Conservation (phyloP, 1,139 yeast species). For the Pichiaceae sp. region DNA sequence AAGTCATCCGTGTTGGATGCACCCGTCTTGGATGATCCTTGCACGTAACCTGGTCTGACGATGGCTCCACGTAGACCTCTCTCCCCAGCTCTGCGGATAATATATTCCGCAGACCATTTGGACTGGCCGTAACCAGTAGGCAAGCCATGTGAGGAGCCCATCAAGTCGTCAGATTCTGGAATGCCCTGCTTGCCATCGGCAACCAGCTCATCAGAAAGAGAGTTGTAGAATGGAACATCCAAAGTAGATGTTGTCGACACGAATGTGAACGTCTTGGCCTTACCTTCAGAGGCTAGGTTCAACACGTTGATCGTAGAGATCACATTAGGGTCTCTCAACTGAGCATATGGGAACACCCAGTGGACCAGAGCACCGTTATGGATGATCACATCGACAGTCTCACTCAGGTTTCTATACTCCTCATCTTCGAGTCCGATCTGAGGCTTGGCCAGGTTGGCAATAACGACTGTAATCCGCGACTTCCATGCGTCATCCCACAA, state of each 20-base stretch:
- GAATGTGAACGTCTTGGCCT: slow-evolving; percentile 78
- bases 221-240: slow-evolving; percentile 75
- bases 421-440: slow-evolving; percentile 61
- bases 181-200: slow-evolving; percentile 65
- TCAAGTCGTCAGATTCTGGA: slow-evolving; percentile 71
- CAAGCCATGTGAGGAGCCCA: slow-evolving; percentile 73
- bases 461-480: slow-evolving; percentile 54
- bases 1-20: slow-evolving; percentile 94
- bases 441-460: slow-evolving; percentile 71
- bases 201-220: slow-evolving; percentile 62
- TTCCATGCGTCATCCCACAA: slow-evolving; percentile 67
- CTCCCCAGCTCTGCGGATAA: slow-evolving; percentile 80
- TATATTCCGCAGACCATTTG: slow-evolving; percentile 93
- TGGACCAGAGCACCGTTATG: slow-evolving; percentile 98
- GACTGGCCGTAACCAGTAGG: slow-evolving; percentile 96
- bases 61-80: slow-evolving; percentile 83
- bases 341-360: slow-evolving; percentile 95
- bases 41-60: slow-evolving; percentile 92
- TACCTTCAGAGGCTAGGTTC: slow-evolving; percentile 69
- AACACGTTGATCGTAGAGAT: slow-evolving; percentile 78
- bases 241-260: slow-evolving; percentile 93
- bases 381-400: slow-evolving; percentile 67
- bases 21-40: slow-evolving; percentile 80
- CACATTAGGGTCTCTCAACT: slow-evolving; percentile 89
- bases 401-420: slow-evolving; percentile 51